These are phyloP conservation scores for Candida sanyaensis DNA, from an alignment of 1,139 yeast species.

Conservation along the genomic window DNA sequence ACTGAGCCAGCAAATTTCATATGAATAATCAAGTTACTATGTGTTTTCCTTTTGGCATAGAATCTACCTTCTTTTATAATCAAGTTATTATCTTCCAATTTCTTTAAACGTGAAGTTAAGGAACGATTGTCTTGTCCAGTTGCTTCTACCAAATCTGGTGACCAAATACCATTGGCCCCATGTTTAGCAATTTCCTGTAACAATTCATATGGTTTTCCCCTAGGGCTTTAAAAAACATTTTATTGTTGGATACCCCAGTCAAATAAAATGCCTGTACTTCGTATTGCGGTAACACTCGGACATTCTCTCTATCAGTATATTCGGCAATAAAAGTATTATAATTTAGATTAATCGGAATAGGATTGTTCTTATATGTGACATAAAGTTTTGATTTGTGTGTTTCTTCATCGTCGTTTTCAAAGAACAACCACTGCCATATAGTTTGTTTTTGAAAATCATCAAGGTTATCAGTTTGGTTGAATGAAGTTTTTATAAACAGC, in stretches of 20 bases:
- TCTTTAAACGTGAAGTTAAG: conserved; percentile 60
- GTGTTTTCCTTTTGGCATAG: conserved; percentile 46
- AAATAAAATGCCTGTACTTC: conserved; percentile 45
- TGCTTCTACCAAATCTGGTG: conserved; percentile 53
- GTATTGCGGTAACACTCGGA: conserved; percentile 32
- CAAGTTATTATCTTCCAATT: conserved; percentile 49
- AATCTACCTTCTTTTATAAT: conserved; percentile 44
- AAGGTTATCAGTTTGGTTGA: conserved; percentile 19
- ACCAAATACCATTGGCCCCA: conserved; percentile 56
- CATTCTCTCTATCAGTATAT: conserved; percentile 16
- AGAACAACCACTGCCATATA: conserved; percentile 45
- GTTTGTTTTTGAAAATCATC: conserved; percentile 39
- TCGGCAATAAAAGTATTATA: conserved; percentile 22
- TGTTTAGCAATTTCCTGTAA: conserved; percentile 54
- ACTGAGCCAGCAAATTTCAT: conserved; percentile 32
- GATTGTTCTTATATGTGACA: conserved; percentile 18
- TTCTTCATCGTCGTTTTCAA: conserved; percentile 19
- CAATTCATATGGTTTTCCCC: conserved; percentile 47
- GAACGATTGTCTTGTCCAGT: conserved; percentile 77
- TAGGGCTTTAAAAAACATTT: conserved; percentile 30
- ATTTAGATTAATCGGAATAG: conserved; percentile 21
- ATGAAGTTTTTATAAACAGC: conserved; percentile 23
- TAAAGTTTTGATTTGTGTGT: conserved; percentile 19
- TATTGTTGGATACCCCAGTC: conserved; percentile 39
- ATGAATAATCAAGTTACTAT: conserved; percentile 52